Conservation (phyloP, 257 asterid species). For the Rhazya stricta region DNA sequence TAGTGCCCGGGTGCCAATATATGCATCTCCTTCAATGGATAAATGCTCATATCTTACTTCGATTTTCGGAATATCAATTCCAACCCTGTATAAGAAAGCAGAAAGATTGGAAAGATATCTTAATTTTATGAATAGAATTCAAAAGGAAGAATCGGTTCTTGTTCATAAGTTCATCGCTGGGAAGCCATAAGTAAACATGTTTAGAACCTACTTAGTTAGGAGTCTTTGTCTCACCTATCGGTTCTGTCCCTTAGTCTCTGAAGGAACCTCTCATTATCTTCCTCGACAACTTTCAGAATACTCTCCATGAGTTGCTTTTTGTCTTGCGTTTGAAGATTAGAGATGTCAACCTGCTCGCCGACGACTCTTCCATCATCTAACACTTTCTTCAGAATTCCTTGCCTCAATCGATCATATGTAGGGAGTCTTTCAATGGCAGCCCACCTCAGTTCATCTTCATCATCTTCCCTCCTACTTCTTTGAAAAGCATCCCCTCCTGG, state of each 20-base stretch:
- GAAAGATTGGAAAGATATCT: neutral
- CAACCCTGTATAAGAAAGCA: conserved; percentile 46
- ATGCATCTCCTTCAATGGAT: conserved; percentile 69
- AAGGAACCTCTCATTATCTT: conserved; percentile 85
- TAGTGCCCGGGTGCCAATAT: conserved; percentile 80
- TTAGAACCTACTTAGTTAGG: neutral
- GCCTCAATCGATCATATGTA: conserved; percentile 71
- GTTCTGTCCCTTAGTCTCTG: conserved; percentile 73
- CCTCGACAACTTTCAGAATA: conserved; percentile 73
- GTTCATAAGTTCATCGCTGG: neutral
- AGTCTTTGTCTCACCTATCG: conserved; percentile 49
- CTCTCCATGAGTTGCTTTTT: conserved; percentile 60
- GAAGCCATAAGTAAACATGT: neutral
- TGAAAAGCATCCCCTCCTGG: conserved; percentile 63
- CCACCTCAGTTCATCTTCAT: conserved; percentile 88
- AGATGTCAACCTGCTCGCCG: conserved; percentile 63
- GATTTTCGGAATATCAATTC: conserved; percentile 70
- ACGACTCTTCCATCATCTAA: conserved; percentile 67
- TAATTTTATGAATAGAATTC: neutral
- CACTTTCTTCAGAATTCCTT: conserved; percentile 64
- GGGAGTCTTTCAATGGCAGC: conserved; percentile 96
- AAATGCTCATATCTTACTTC: conserved; percentile 81
- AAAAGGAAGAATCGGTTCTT: neutral
- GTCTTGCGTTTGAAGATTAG: conserved; percentile 51
- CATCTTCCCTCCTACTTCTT: conserved; percentile 64